Percentiles rank a stretch among this genome's conserved stretches.
phyloP scores from a whole-genome alignment of 345 rosid genomes.

The Arabidopsis arenosa region DNA sequence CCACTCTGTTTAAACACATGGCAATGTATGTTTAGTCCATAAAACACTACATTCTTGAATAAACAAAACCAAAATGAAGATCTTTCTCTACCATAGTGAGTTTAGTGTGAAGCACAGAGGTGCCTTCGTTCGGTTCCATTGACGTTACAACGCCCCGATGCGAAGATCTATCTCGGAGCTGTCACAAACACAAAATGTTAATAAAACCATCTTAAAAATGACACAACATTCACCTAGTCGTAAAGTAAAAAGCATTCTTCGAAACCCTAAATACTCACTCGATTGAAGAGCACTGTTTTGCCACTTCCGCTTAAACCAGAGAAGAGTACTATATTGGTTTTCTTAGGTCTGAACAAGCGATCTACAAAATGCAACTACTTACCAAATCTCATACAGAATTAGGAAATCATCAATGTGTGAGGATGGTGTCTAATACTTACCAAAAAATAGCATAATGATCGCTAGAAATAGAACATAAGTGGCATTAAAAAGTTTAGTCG shows the following conservation, averaged over 20 bases:
- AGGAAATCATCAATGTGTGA: not conserved
- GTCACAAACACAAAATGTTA: constrained; percentile 37
- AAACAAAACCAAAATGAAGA: constrained; percentile 13
- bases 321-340: constrained; percentile 73
- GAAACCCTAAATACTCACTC: constrained; percentile 49
- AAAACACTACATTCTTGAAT: not conserved
- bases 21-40: not conserved
- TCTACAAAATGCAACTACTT: constrained; percentile 45
- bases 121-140: constrained; percentile 91
- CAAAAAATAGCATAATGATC: constrained; percentile 55
- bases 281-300: constrained; percentile 83
- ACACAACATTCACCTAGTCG: not conserved
- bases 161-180: constrained; percentile 89
- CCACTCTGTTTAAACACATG: constrained; percentile 57
- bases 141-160: constrained; percentile 91
- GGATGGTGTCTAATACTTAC: constrained; percentile 43
- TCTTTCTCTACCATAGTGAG: constrained; percentile 54
- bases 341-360: constrained; percentile 47
- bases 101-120: constrained; percentile 72
- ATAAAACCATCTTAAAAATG: constrained; percentile 16
- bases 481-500: constrained; percentile 55
- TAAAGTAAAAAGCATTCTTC: not conserved
- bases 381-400: not conserved
- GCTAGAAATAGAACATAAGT: constrained; percentile 55
- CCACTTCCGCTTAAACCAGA: constrained; percentile 86